phyloP scores from a whole-genome alignment of 2,329 filamentous ascomycete genomes.

The Botryosphaeria dothidea region DNA sequence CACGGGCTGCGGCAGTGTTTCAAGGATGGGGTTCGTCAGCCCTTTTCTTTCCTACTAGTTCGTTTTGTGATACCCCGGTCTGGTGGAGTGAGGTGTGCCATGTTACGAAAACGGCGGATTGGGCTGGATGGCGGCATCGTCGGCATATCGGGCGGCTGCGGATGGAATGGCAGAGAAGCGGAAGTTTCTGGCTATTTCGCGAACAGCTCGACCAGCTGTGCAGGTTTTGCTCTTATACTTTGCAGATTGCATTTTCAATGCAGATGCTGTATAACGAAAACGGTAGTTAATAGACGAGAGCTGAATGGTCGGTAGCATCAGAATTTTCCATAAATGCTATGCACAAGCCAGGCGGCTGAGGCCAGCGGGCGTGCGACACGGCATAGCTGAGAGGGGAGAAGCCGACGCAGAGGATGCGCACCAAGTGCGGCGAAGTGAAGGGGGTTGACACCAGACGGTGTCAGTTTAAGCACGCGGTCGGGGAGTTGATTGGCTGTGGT shows the following conservation, averaged over 20 bases:
- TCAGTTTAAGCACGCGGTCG: background rate
- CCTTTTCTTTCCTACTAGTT: background rate
- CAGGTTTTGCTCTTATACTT: too few species aligned
- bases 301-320: too few species aligned
- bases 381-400: background rate
- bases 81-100: background rate
- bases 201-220: background rate
- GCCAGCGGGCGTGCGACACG: too few species aligned
- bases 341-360: too few species aligned
- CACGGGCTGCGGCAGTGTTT: background rate
- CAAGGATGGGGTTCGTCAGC: background rate
- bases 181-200: background rate
- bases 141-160: background rate
- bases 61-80: background rate
- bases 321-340: too few species aligned
- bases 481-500: background rate
- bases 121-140: background rate
- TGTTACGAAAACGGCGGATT: background rate
- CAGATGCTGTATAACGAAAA: too few species aligned
- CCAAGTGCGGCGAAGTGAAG: background rate
- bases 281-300: too few species aligned
- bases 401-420: background rate
- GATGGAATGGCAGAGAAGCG: background rate
- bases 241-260: too few species aligned
- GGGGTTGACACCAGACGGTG: background rate